Base-by-base conservation (phyloP, 164 flowering plant species). In the Chloranthus sessilifolius region DNA sequence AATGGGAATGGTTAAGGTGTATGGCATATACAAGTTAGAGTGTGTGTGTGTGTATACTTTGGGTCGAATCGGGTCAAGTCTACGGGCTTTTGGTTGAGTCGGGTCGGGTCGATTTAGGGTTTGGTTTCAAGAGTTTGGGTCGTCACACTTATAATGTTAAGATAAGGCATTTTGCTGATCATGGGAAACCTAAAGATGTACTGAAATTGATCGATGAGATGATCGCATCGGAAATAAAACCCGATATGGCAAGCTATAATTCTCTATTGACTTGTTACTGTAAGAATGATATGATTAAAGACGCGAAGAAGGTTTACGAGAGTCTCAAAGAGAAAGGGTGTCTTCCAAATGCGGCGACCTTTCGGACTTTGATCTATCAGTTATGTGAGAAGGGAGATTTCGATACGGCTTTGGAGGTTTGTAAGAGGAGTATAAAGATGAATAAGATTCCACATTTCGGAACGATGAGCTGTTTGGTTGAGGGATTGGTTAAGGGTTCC, bases 111-210 rank as follows among this genome's bases (percentile, higher is more conserved):
- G n/a, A n/a, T n/a, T n/a, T n/a, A n/a, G n/a, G n/a, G n/a, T n/a
- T n/a, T n/a, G n/a, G n/a, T n/a, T n/a, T n/a, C n/a, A n/a, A n/a
- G n/a, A n/a, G n/a, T n/a, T n/a, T n/a, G n/a, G n/a, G n/a, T n/a
- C n/a, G n/a, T n/a, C n/a, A n/a, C n/a, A n/a, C n/a, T n/a, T 83
- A 80, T 45, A 89, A 89, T 65, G 88, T 80, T 16, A 70, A 67
- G 65, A 48, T 86, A 21, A 67, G 61, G 79, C 27, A 70, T 53
- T 11, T 35, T 7, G 62, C 66, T 3, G 72, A 64, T 1, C 62
- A 56, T 1, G 77, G 72, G 14, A 59, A 58, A 17, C 77, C 82
- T 0, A 81, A 80, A 38, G 66, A 34, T 39, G 71, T 82, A 42
- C 63, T 68, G 66, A 62, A 47, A 9, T 35, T 83, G 72, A 74